Conservation (phyloP, 2,329 filamentous ascomycete genomes). For the Beauveria caledonica region DNA sequence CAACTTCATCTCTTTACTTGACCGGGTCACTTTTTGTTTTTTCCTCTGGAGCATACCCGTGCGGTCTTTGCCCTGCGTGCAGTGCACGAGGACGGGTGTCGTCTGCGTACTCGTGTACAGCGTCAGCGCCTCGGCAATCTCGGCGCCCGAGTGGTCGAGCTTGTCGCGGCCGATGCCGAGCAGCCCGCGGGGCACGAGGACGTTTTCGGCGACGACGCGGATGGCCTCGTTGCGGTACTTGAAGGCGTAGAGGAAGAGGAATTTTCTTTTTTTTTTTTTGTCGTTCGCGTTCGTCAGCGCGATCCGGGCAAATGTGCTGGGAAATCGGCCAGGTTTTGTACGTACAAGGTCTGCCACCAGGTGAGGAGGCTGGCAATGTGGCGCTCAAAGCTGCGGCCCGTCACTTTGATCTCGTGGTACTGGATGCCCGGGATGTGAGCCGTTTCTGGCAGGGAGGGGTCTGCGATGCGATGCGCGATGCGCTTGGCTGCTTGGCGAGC, state of each 20-base stretch:
- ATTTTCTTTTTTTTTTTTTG: slow-evolving; percentile 20
- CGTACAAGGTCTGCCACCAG: slow-evolving; percentile 57
- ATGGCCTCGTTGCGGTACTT: slow-evolving; percentile 65
- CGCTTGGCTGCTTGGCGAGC: slow-evolving; percentile 58
- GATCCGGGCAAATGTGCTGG: no score
- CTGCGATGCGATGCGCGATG: slow-evolving; percentile 27
- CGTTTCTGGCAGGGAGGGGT: slow-evolving; percentile 46
- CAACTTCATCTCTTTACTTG: no score
- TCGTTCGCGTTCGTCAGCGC: no score
- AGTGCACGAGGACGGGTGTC: slow-evolving; percentile 67
- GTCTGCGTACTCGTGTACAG: slow-evolving; percentile 26
- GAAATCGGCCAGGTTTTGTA: neutral
- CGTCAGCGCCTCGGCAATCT: slow-evolving; percentile 40
- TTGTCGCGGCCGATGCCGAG: slow-evolving; percentile 62
- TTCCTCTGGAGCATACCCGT: slow-evolving; percentile 20
- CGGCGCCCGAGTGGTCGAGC: slow-evolving; percentile 56
- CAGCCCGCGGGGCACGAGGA: slow-evolving; percentile 66
- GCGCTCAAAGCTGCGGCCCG: slow-evolving; percentile 61
- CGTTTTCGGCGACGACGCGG: slow-evolving; percentile 57
- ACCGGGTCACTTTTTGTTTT: no score
- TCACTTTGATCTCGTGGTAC: slow-evolving; percentile 65
- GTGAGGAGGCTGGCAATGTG: slow-evolving; percentile 60
- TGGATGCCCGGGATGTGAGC: slow-evolving; percentile 54
- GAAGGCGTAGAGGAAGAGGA: slow-evolving; percentile 54
- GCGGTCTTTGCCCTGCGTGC: slow-evolving; percentile 83